Evolutionary conservation across 2,329 filamentous ascomycete species (phyloP), one percentile per base, ranked within the genome.

Genomic region (Pezicula radicicola): DNA sequence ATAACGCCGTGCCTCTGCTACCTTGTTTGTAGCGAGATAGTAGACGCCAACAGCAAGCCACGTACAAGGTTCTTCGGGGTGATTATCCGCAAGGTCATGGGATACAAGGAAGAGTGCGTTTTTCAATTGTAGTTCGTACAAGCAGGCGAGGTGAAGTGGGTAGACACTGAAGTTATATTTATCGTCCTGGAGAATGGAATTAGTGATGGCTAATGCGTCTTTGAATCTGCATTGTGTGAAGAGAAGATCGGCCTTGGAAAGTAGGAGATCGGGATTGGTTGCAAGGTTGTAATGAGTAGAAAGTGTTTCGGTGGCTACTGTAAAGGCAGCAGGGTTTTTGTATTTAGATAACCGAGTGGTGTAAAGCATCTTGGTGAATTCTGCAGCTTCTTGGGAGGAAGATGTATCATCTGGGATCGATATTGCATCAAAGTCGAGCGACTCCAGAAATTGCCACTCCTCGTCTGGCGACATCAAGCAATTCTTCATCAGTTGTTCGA

Each of bases 401-500:
- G 85, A 84, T 0, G 81, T 73, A 57, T 90, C 85, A 28, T 83
- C 80, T 2, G 76, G 73, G 1, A 87, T 80, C 6, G 78, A 77
- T 56, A 97, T 87, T 18, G 87, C 84, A 68, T 96, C 91, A 67
- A 99, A 99, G 71, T 97, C 81, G n/a, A 90, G 72, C 15, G 83
- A 85, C 52, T 88, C 83, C 30, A 90, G 70, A 60, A 90, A 90
- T 30, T 79, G 75, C 74, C 88, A 83, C 63, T 89, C 87, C 66
- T 90, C 87, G 3, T 81, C 78, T 1, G 87, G 87, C 45, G 83
- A 84, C 83, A 99, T 88, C 55, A 99, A 79, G 18, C 89, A 89
- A 72, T 99, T 99, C 73, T 91, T 91, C 85, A 97, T 97, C 50
- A 99, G 81, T 74, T 97, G 92, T 63, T 97, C 92, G 66, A 99